phyloP scores from a whole-genome alignment of 1,139 yeast species.

The Sugiyamaella grinbergsii region DNA sequence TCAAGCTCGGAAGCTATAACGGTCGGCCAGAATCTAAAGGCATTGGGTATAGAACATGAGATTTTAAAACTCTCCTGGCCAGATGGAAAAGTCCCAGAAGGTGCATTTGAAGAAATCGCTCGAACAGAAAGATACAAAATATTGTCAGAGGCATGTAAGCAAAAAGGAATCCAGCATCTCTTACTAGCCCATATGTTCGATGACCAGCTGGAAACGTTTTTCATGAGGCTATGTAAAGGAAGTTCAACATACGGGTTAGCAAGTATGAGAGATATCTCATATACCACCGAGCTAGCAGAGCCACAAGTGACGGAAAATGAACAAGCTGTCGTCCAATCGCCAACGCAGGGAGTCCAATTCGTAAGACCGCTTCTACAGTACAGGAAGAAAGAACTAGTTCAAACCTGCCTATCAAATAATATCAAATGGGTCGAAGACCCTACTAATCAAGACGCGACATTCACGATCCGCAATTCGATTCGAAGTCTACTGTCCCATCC shows the following conservation, averaged over 20 bases:
- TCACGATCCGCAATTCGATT: slow-evolving; percentile 59
- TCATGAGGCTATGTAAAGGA: slow-evolving; percentile 56
- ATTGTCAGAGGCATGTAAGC: slow-evolving; percentile 46
- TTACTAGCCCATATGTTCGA: slow-evolving; percentile 68
- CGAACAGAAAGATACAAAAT: slow-evolving; percentile 54
- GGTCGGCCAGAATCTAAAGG: slow-evolving; percentile 44
- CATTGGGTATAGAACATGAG: slow-evolving; percentile 50
- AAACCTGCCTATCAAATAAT: slow-evolving; percentile 48
- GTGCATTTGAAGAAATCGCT: slow-evolving; percentile 32
- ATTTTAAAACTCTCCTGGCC: slow-evolving; percentile 46
- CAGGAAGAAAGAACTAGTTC: slow-evolving; percentile 50
- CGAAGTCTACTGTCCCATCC: slow-evolving; percentile 31
- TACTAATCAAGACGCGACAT: slow-evolving; percentile 56
- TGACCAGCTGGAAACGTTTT: slow-evolving; percentile 72
- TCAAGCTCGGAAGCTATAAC: slow-evolving; percentile 53
- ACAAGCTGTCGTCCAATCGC: neutral
- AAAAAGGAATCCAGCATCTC: slow-evolving; percentile 42
- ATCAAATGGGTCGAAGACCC: slow-evolving; percentile 69
- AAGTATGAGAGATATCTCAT: slow-evolving; percentile 41
- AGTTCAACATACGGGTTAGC: slow-evolving; percentile 63
- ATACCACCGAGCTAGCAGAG: slow-evolving; percentile 26
- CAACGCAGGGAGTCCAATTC: slow-evolving; percentile 25
- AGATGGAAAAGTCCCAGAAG: slow-evolving; percentile 23
- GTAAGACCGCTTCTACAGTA: slow-evolving; percentile 58
- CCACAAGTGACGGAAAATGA: slow-evolving; percentile 29